Base-by-base conservation (phyloP, 176 grass and related monocot species). In the Echinochloa phyllopogon region DNA sequence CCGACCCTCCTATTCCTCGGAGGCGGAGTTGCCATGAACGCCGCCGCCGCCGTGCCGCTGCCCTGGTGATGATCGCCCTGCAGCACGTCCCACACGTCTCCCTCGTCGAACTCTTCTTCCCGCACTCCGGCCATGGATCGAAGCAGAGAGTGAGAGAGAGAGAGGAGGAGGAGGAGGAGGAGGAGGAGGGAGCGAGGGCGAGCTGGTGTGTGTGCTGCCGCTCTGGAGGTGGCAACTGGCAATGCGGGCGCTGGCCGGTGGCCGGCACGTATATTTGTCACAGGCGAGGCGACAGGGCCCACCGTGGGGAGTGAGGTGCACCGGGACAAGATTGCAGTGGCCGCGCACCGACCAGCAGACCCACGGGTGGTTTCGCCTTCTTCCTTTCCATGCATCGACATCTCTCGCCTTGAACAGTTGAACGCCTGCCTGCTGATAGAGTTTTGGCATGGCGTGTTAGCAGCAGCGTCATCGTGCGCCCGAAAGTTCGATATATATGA, bases 61-160 rank as follows among this genome's bases (percentile, higher is more conserved):
- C 9, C 57, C n/a, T 60, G 70, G 3, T 0, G 44, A 3, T 24
- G 75, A 10, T 87, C 60, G 4, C 78, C 75, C 50, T 74, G 81
- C 38, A 88, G 75, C 48, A 88, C 68, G 59, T 88, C 87, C 81
- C 82, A 88, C 75, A 88, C 87, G 9, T 88, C 81, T 13, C 75
- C 87, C 59, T 88, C 87, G 20, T 88, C 82, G 82, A 88, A 88
- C 87, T 88, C 87, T 5, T 83, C 86, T 65, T 53, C 86, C 65
- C 23, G 21, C 36, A 70, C 65, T 81, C 79, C 65, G 65, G 79
- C 64, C 79, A 81, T 81, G 0, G 78, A 38, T 20, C 27, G 29
- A 33, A 33, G 29, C 29, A 33, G 2, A 21, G 41, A 15, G 20
- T n/a, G 11, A 10, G 47, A 24, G 78, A 20, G 20, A n/a, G n/a